These are phyloP conservation scores for Penicillium sp. DNA, from an alignment of 2,329 filamentous ascomycete genomes.

Conservation along the genomic window DNA sequence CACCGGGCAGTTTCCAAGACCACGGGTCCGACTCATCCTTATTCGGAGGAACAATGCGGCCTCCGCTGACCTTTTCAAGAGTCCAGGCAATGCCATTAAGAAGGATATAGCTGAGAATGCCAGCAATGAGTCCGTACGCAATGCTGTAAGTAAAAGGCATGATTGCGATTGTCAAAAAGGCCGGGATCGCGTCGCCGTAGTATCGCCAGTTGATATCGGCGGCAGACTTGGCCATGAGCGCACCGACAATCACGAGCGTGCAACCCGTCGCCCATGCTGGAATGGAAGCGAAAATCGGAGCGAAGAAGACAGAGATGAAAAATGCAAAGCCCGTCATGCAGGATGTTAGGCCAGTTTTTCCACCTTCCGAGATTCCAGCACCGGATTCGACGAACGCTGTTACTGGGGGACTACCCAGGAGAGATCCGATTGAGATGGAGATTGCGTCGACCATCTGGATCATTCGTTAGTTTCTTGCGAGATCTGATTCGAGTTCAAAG, in stretches of 20 bases:
- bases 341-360: constrained; percentile 79
- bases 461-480: neutral
- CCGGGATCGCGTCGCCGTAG: constrained; percentile 77
- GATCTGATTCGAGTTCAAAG: constrained; percentile 37
- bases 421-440: constrained; percentile 74
- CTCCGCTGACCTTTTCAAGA: constrained; percentile 64
- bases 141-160: constrained; percentile 94
- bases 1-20: constrained; percentile 75
- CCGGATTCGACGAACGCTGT: constrained; percentile 89
- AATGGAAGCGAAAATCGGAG: constrained; percentile 85
- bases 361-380: constrained; percentile 84
- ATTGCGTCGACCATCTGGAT: constrained; percentile 70
- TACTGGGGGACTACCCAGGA: constrained; percentile 76
- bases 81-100: constrained; percentile 72
- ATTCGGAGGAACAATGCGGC: constrained; percentile 71
- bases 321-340: constrained; percentile 79
- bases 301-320: constrained; percentile 85
- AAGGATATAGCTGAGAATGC: constrained; percentile 73
- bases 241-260: constrained; percentile 84
- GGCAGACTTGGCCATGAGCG: constrained; percentile 77
- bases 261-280: constrained; percentile 87
- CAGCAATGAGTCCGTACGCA: constrained; percentile 80
- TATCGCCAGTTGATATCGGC: constrained; percentile 89
- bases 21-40: constrained; percentile 76
- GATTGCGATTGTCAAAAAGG: constrained; percentile 77